Conservation (phyloP, 1,139 yeast species). For the Hanseniaspora gamundiae region DNA sequence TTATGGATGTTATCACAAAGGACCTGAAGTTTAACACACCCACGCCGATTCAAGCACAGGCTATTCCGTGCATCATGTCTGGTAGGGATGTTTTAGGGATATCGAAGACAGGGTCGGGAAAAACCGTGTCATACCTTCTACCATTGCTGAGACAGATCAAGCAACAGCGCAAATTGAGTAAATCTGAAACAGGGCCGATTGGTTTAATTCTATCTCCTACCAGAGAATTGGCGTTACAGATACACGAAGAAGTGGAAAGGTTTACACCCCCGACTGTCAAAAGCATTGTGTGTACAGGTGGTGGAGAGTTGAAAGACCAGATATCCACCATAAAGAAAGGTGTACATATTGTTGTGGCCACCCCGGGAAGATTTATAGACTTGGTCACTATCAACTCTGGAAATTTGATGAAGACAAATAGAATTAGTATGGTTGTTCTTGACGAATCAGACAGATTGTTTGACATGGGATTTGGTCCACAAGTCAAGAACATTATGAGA, state of each 20-base stretch:
- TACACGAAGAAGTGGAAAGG: constrained; percentile 54
- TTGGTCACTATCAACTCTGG: constrained; percentile 77
- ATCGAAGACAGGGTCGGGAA: constrained; percentile 96
- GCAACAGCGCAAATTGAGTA: constrained; percentile 47
- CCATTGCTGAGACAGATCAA: constrained; percentile 77
- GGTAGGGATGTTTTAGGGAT: constrained; percentile 89
- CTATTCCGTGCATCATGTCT: constrained; percentile 80
- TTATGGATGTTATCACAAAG: constrained; percentile 39
- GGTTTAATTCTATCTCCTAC: constrained; percentile 85
- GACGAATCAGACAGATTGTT: constrained; percentile 98
- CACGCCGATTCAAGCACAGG: constrained; percentile 84
- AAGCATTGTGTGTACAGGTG: constrained; percentile 88
- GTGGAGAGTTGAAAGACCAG: constrained; percentile 62
- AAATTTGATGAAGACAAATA: constrained; percentile 50
- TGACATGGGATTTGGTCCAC: constrained; percentile 97
- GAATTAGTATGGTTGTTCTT: constrained; percentile 71
- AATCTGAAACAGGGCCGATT: constrained; percentile 55
- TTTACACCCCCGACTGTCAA: constrained; percentile 35
- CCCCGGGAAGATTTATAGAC: constrained; percentile 94
- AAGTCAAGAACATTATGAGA: constrained; percentile 67
- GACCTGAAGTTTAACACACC: constrained; percentile 27
- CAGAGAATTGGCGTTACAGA: constrained; percentile 82
- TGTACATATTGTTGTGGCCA: constrained; percentile 74
- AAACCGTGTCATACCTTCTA: constrained; percentile 75
- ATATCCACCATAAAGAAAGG: constrained; percentile 73